Base-by-base conservation (phyloP, 208 protist species). In the Crithidia bombi region DNA sequence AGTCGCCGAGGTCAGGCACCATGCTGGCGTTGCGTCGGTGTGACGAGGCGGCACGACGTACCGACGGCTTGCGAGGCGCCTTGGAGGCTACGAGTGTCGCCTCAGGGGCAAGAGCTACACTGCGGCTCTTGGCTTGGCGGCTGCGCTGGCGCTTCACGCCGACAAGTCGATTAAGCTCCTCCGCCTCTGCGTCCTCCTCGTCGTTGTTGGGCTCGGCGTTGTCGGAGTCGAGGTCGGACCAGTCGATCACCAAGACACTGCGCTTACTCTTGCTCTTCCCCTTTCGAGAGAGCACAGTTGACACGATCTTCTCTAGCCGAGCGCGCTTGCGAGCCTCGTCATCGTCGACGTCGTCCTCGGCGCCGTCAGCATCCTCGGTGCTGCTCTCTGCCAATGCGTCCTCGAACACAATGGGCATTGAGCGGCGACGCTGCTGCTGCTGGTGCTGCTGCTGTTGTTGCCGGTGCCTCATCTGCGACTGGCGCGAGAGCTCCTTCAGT, bases 241-340 rank as follows among this genome's bases (percentile, higher is more conserved):
- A 95, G 73, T 95, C 84, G 65, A 95, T 93, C 41, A 95, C 90
- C 63, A 93, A 81, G 15, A 92, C 86, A 54, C 87, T 96, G 52
- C 79, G 80, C 74, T 92, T 93, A 57, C 87, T 91, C 63, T 86
- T 84, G 50, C 78, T 79, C 55, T 85, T 81, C 50, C 75, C 65
- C 51, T 79, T 65, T 33, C 85, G 55, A 35, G 79, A 55, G 14
- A 96, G 74, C 25, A 90, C 73, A 46, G 68, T 80, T 28, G 82
- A 81, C 47, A 96, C 85, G 21, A 96, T 88, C 64, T 72, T 71
- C 63, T 93, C 83, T 62, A 96, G 71, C 43, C 79, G 82, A 2
- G 79, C 67, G 26, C 81, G 80, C 67, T 90, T 86, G 28, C 69
- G 70, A 43, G 54, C 70, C 15, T 59, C 54, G 25, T 23, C 50